Evolutionary conservation across 202 grass and related monocot genomes (phyloP).

Genomic region (Zizania palustris): DNA sequence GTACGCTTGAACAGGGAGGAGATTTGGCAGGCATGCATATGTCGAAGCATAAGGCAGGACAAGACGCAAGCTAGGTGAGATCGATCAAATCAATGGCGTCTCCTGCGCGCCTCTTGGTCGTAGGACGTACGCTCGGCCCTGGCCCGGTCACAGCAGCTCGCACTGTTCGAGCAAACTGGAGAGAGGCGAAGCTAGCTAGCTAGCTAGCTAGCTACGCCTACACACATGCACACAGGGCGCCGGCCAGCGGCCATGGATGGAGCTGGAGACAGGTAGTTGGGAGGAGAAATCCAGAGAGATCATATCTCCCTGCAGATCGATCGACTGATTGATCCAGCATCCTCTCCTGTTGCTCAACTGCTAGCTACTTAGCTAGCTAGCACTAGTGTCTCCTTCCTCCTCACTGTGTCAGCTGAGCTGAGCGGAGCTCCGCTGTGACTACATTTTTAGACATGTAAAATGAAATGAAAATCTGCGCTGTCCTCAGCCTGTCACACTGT

Average conservation of each 20-base stretch:
- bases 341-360: not conserved
- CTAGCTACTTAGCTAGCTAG: not conserved
- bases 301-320: not conserved
- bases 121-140: not conserved
- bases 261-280: no score
- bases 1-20: not conserved
- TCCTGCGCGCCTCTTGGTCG: not conserved
- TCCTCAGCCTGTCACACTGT: no score
- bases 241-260: no score
- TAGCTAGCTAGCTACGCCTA: no score
- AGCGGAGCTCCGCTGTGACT: not conserved
- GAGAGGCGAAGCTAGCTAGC: no score
- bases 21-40: slow-evolving; percentile 9
- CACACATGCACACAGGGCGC: no score
- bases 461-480: not conserved
- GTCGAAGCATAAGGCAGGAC: slow-evolving; percentile 14
- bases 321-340: not conserved
- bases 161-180: no score
- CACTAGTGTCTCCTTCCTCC: not conserved
- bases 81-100: not conserved
- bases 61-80: slow-evolving; percentile 7
- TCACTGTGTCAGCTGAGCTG: not conserved
- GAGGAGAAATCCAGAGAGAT: not conserved
- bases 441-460: not conserved
- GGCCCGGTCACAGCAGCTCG: not conserved